These are phyloP conservation scores for Echria macrotheca DNA, from an alignment of 495 filamentous ascomycete genomes.

Conservation along the genomic window DNA sequence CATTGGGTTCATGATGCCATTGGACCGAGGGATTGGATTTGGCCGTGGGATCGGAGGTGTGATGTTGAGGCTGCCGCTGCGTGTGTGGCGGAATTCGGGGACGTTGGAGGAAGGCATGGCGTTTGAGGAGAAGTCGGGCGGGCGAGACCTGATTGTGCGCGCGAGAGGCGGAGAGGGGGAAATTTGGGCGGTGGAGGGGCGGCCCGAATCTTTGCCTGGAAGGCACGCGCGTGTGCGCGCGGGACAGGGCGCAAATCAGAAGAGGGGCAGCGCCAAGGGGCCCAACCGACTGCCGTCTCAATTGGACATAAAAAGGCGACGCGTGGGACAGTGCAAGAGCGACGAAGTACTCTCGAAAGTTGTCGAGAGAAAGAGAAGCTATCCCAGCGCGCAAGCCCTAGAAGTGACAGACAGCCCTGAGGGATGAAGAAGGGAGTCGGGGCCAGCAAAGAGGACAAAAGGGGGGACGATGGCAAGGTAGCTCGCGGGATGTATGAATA, in stretches of 20 bases:
- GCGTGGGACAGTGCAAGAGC: background rate
- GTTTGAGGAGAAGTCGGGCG: slow-evolving; percentile 2
- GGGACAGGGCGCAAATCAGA: slow-evolving; percentile 6
- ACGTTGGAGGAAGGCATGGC: slow-evolving; percentile 30
- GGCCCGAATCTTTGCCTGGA: slow-evolving; percentile 18
- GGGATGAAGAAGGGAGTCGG: slow-evolving; percentile 5
- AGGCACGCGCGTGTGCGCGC: slow-evolving; percentile 8
- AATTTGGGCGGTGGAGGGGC: slow-evolving; percentile 16
- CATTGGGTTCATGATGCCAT: slow-evolving; percentile 34
- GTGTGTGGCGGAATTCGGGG: slow-evolving; percentile 47
- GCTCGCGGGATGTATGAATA: slow-evolving; percentile 23
- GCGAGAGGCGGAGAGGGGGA: slow-evolving; percentile 1
- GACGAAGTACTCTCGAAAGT: background rate
- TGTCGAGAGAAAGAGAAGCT: slow-evolving; percentile 1
- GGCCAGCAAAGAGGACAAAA: background rate
- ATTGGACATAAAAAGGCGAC: slow-evolving; percentile 5
- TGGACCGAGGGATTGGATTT: slow-evolving; percentile 21
- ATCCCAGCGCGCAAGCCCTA: slow-evolving; percentile 10
- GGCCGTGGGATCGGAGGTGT: slow-evolving; percentile 33
- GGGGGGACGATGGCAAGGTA: slow-evolving; percentile 6
- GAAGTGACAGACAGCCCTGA: background rate
- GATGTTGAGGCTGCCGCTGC: slow-evolving; percentile 50
- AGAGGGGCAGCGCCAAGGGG: slow-evolving; percentile 5
- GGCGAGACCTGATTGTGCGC: slow-evolving; percentile 8
- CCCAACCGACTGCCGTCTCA: slow-evolving; percentile 9